Conservation (phyloP, 192 early-diverging fungal genomes). For the Coemansia sp. region DNA sequence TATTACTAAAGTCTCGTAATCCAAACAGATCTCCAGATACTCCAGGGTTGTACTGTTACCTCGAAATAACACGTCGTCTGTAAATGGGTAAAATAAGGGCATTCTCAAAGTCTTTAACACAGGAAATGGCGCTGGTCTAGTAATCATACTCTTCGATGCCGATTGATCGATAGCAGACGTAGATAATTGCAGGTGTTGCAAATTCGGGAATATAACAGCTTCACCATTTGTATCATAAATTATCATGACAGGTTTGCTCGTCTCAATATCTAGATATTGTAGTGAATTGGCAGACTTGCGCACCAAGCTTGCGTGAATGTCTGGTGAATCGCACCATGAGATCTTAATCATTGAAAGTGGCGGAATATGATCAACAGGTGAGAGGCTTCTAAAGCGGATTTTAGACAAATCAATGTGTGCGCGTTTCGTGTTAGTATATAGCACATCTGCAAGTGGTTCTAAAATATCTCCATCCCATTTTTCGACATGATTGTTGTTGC, state of each 20-base stretch:
- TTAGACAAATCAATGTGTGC: too few relatives aligned
- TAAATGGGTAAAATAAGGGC: background rate
- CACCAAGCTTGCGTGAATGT: too few relatives aligned
- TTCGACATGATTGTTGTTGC: background rate
- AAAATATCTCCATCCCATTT: background rate
- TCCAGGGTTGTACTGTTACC: conserved; percentile 10
- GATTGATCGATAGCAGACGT: too few relatives aligned
- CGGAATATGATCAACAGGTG: too few relatives aligned
- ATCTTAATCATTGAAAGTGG: too few relatives aligned
- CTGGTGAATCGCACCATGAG: too few relatives aligned
- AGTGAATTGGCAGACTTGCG: too few relatives aligned
- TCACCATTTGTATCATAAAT: background rate
- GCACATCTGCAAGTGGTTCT: background rate
- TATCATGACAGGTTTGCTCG: background rate
- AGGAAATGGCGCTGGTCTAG: background rate
- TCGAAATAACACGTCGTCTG: conserved; percentile 11
- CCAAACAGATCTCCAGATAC: background rate
- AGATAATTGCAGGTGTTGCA: background rate
- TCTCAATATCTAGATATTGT: too few relatives aligned
- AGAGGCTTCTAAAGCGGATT: too few relatives aligned
- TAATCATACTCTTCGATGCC: too few relatives aligned
- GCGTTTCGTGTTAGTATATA: background rate
- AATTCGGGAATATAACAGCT: background rate
- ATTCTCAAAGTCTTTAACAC: background rate
- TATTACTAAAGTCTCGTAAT: background rate